phyloP scores from a whole-genome alignment of 768 basidiomycete species.

The Kwoniella sp. region DNA sequence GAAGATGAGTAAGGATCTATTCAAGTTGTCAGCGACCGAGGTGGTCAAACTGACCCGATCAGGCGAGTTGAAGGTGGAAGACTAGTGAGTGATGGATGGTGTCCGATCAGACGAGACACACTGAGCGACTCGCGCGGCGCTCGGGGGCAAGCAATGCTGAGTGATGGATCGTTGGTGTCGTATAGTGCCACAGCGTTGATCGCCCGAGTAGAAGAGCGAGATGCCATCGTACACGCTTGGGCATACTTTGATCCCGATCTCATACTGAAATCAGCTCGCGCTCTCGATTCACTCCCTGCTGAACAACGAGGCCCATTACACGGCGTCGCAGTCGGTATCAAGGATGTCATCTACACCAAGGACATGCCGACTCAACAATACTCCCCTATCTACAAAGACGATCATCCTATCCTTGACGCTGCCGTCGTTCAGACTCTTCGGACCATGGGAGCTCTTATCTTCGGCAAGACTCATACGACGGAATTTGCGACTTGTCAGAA shows the following conservation, averaged over 20 bases:
- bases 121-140: no score
- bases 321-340: constrained; percentile 46
- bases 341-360: constrained; percentile 44
- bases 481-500: constrained; percentile 37
- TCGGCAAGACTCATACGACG: constrained; percentile 49
- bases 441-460: constrained; percentile 39
- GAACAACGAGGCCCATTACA: constrained; percentile 41
- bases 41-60: constrained; percentile 24
- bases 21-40: constrained; percentile 35
- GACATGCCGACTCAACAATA: constrained; percentile 40
- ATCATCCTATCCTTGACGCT: constrained; percentile 38
- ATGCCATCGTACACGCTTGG: constrained; percentile 42
- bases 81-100: constrained; percentile 34
- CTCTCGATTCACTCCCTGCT: constrained; percentile 35
- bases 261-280: constrained; percentile 28
- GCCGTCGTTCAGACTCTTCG: constrained; percentile 35
- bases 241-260: constrained; percentile 36
- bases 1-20: constrained; percentile 16
- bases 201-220: constrained; percentile 32
- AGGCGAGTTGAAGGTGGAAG: constrained; percentile 31
- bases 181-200: constrained; percentile 36
- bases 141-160: constrained; percentile 1
- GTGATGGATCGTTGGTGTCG: not conserved
- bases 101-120: not conserved
- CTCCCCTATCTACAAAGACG: constrained; percentile 40